phyloP scores from a whole-genome alignment of 23 red algal species.

The Cyanidioschyzon merolae region DNA sequence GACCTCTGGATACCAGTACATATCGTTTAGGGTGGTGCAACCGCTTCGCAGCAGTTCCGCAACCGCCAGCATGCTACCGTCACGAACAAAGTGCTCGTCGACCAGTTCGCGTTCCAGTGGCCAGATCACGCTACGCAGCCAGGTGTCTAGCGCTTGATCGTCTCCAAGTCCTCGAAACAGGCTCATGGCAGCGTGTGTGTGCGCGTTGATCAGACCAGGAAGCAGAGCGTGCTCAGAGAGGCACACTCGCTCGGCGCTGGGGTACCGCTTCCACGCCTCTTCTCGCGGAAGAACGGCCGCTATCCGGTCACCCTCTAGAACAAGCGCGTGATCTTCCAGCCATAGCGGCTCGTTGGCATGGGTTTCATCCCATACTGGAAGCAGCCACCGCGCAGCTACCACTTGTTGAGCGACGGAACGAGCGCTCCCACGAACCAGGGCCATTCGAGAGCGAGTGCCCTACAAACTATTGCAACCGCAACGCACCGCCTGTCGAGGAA shows the following conservation, averaged over 20 bases:
- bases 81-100: slow-evolving; percentile 52
- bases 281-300: slow-evolving; percentile 38
- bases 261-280: slow-evolving; percentile 22
- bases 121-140: slow-evolving; percentile 78
- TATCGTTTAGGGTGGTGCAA: slow-evolving; percentile 76
- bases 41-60: slow-evolving; percentile 82
- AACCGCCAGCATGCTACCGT: slow-evolving; percentile 50
- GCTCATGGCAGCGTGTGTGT: slow-evolving; percentile 88
- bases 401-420: too few relatives aligned
- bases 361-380: background rate
- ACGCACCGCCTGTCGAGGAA: too few relatives aligned
- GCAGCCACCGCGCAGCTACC: background rate
- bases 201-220: slow-evolving; percentile 90
- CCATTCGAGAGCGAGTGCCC: too few relatives aligned
- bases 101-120: slow-evolving; percentile 57
- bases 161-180: slow-evolving; percentile 81
- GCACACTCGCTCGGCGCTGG: slow-evolving; percentile 14
- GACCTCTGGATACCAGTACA: slow-evolving; percentile 75
- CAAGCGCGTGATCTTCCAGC: slow-evolving; percentile 36
- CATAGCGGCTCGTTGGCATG: background rate
- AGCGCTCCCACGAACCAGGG: too few relatives aligned
- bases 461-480: too few relatives aligned
- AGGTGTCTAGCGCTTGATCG: slow-evolving; percentile 62
- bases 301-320: slow-evolving; percentile 42
- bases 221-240: slow-evolving; percentile 50